phyloP scores from a whole-genome alignment of 352 stramenopile species.

The Phytopythium aichiense region DNA sequence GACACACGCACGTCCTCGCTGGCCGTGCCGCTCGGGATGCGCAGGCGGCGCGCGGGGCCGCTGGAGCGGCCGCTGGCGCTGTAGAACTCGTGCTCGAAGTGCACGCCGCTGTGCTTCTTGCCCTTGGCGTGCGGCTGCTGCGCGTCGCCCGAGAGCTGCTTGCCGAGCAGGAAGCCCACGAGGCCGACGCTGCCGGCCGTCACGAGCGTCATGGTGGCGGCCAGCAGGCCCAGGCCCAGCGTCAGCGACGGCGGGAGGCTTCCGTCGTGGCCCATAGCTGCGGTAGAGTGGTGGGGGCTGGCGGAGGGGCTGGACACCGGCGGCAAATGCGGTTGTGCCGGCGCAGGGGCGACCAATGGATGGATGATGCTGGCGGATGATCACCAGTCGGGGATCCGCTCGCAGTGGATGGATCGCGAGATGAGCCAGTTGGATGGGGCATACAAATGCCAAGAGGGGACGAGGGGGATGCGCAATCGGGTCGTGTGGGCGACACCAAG shows the following conservation, averaged over 20 bases:
- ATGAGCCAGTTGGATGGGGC: background rate
- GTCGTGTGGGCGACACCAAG: background rate
- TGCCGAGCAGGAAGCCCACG: conserved; percentile 66
- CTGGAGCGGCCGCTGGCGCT: conserved; percentile 11
- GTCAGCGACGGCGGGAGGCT: conserved; percentile 49
- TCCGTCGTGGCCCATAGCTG: conserved; percentile 18
- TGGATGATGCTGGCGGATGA: background rate
- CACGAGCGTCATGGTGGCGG: conserved; percentile 68
- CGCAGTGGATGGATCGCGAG: background rate
- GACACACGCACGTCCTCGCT: conserved; percentile 81
- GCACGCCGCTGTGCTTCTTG: conserved; percentile 7
- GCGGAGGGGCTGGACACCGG: background rate
- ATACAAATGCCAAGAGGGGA: background rate
- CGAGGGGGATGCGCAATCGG: background rate
- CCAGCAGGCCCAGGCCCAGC: conserved; percentile 60
- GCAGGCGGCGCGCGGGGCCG: conserved; percentile 33
- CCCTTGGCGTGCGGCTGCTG: conserved; percentile 11
- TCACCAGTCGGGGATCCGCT: background rate
- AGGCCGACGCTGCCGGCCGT: conserved; percentile 67
- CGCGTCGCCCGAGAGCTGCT: conserved; percentile 23
- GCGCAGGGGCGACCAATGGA: no score
- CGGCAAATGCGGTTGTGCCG: background rate
- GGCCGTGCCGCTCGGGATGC: conserved; percentile 58
- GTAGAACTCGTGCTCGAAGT: conserved; percentile 9
- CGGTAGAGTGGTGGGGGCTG: no score